Evolutionary conservation across 805 yeast genomes (phyloP).

Genomic region (Yamadazyma olivae): DNA sequence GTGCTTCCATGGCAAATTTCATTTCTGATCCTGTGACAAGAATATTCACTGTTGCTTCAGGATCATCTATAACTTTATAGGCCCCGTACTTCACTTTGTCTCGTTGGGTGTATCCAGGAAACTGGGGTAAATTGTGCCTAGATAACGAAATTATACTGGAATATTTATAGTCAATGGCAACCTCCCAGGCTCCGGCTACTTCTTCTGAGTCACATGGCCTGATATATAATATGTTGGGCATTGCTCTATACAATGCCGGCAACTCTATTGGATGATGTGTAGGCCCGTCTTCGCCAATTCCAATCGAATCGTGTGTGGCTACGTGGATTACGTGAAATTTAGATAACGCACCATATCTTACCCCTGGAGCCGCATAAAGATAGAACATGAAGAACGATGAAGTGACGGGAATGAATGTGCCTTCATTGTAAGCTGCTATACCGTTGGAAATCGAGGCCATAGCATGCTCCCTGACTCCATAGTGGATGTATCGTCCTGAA

Average conservation of each 20-base stretch:
- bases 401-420: slow-evolving; percentile 36
- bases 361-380: slow-evolving; percentile 50
- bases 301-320: slow-evolving; percentile 57
- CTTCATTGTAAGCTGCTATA: slow-evolving; percentile 28
- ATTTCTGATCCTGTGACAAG: slow-evolving; percentile 29
- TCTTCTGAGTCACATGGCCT: slow-evolving; percentile 56
- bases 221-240: slow-evolving; percentile 48
- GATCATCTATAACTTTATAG: slow-evolving; percentile 19
- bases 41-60: slow-evolving; percentile 18
- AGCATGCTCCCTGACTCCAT: slow-evolving; percentile 32
- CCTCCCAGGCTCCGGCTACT: slow-evolving; percentile 45
- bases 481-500: slow-evolving; percentile 27
- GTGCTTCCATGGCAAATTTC: slow-evolving; percentile 23
- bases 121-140: slow-evolving; percentile 25
- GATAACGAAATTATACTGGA: slow-evolving; percentile 22
- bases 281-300: slow-evolving; percentile 59
- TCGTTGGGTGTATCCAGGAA: slow-evolving; percentile 15
- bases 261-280: slow-evolving; percentile 57
- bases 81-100: slow-evolving; percentile 22
- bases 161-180: slow-evolving; percentile 19
- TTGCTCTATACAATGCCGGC: slow-evolving; percentile 48
- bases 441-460: slow-evolving; percentile 32
- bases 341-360: slow-evolving; percentile 47
- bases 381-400: slow-evolving; percentile 36
- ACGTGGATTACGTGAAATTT: slow-evolving; percentile 47